Percentiles rank a stretch among this genome's conserved stretches.
Conservation (phyloP, 2,329 filamentous ascomycete genomes). For the Exophiala sp. region DNA sequence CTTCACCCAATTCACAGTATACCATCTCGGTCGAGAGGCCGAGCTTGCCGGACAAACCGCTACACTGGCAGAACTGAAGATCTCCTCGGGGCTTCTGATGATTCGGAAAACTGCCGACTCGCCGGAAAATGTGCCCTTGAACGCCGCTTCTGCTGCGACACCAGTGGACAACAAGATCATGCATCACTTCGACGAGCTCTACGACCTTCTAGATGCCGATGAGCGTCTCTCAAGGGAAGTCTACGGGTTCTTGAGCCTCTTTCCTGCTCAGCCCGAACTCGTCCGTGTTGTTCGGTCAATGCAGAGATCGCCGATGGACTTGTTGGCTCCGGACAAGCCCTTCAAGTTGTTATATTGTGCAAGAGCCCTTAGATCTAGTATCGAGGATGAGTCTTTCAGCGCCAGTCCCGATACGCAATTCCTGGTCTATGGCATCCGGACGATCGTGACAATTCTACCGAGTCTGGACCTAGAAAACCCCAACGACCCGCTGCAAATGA, state of each 20-base stretch:
- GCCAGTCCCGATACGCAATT: constrained; percentile 36
- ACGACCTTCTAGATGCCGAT: constrained; percentile 72
- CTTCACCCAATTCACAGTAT: constrained; percentile 71
- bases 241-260: constrained; percentile 65
- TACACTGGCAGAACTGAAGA: constrained; percentile 33
- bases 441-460: constrained; percentile 60
- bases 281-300: constrained; percentile 57
- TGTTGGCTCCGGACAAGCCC: constrained; percentile 67
- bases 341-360: constrained; percentile 73
- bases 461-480: constrained; percentile 52
- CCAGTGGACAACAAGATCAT: constrained; percentile 74
- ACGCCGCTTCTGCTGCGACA: constrained; percentile 48
- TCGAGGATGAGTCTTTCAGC: constrained; percentile 47
- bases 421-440: constrained; percentile 45
- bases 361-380: constrained; percentile 62
- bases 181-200: constrained; percentile 78
- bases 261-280: constrained; percentile 65
- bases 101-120: constrained; percentile 27
- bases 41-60: constrained; percentile 20
- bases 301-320: constrained; percentile 52
- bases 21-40: constrained; percentile 40
- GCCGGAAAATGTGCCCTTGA: constrained; percentile 11
- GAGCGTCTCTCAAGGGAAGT: constrained; percentile 68
- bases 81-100: constrained; percentile 42
- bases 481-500: constrained; percentile 45